Conservation (phyloP, 345 rosid genomes). For the Hypericum perforatum region DNA sequence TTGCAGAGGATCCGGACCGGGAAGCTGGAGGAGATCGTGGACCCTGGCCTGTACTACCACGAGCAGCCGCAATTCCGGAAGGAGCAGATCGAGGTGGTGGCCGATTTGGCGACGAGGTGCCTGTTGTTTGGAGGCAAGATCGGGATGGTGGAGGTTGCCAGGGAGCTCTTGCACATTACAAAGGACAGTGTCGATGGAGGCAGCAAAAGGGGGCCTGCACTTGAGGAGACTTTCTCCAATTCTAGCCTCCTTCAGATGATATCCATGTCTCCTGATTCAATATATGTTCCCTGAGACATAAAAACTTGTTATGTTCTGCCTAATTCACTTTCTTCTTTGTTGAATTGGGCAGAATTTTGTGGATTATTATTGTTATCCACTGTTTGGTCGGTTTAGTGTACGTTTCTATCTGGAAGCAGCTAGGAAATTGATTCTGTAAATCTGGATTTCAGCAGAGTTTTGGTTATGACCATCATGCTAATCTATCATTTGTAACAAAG, state of each 20-base stretch:
- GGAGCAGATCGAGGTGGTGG: slow-evolving; percentile 60
- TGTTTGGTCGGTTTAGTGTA: too few relatives aligned
- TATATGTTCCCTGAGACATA: slow-evolving; percentile 26
- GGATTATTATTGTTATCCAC: too few relatives aligned
- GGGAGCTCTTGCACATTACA: slow-evolving; percentile 49
- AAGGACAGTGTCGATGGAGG: slow-evolving; percentile 39
- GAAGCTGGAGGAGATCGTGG: slow-evolving; percentile 63
- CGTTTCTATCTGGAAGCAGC: too few relatives aligned
- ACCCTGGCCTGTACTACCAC: slow-evolving; percentile 53
- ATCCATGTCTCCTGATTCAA: slow-evolving; percentile 82
- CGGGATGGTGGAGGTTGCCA: slow-evolving; percentile 63
- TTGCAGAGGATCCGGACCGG: slow-evolving; percentile 47
- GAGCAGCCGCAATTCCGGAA: slow-evolving; percentile 39
- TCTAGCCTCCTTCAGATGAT: slow-evolving; percentile 87
- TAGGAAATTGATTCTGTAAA: too few relatives aligned
- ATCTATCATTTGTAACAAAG: too few relatives aligned
- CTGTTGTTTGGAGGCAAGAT: slow-evolving; percentile 65
- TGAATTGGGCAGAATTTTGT: too few relatives aligned
- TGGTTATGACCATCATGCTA: too few relatives aligned
- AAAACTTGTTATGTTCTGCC: too few relatives aligned
- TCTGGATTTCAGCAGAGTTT: too few relatives aligned
- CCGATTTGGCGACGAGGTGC: slow-evolving; percentile 72
- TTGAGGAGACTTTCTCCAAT: slow-evolving; percentile 82
- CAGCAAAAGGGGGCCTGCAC: slow-evolving; percentile 39
- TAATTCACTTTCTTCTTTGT: too few relatives aligned